Base-by-base conservation (phyloP, 2,329 filamentous ascomycete genomes). In the Beauveria pseudobassiana region DNA sequence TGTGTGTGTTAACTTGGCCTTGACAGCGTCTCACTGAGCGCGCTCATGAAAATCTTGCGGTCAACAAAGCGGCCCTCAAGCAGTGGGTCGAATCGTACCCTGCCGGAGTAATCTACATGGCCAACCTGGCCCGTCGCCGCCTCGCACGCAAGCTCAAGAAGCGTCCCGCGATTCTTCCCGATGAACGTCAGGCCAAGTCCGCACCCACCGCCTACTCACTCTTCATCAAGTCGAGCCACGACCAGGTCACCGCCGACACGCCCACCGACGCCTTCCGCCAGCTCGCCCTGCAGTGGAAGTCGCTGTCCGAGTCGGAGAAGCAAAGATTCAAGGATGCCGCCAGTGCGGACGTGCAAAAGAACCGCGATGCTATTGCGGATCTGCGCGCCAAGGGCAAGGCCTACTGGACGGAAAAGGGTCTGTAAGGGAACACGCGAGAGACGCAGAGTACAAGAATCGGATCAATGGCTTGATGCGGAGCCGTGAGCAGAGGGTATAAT, bases 61-160 rank as follows among this genome's bases (percentile, higher is more conserved):
- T 66, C 66, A 82, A 82, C 67, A 66, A 70, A 9, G 73, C 69
- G 9, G 66, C 69, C 20, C 74, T 74, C 67, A 75, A 78, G 70
- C 70, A 74, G 18, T 85, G 82, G 82, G 69, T 84, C n/a, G 72
- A 78, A 63, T 72, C 69, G 30, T 69, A 78, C 65, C 69, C 76
- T 3, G 70, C 73, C 3, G 67, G 70, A 56, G 70, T 74, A 34
- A 78, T 84, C 59, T 64, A 68, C 53, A 63, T 71, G 2, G 82
- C 82, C 64, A 84, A 82, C 73, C 64, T 63, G 2, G 79, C 81
- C 24, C 83, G 83, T 61, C 64, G 51, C 8, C 64, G 63, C 28
- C 75, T 85, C 52, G 71, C 70, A 61, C 74, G 69, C 59, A 74
- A 76, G 60, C 67, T 68, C 57, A 67, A 69, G 65, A 67, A 69